Base-by-base conservation (phyloP, 2,329 filamentous ascomycete species). In the Aspergillus costaricaensis region DNA sequence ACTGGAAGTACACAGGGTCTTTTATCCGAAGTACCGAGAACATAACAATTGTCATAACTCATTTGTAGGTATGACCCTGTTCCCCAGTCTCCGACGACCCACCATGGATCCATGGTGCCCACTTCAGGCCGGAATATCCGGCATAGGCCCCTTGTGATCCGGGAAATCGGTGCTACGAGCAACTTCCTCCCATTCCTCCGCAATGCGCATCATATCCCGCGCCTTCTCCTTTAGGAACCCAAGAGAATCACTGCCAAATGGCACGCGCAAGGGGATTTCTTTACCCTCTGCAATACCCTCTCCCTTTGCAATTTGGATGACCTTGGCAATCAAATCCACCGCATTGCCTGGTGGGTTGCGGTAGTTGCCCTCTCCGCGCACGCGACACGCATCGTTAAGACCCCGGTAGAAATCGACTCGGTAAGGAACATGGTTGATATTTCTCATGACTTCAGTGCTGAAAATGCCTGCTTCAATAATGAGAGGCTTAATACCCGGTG, bases 401-500 rank as follows among this genome's bases (percentile, higher is more conserved):
- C 39, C 25, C 9, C 53, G 25, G 41, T 17, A 56, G 41, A 56
- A 36, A 10, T 56, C n/a, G 15, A 56, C 41, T 14, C 27, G 15
- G 2, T 56, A 21, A 0, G 53, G 53, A 9, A 48, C 53, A 41
- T 48, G 53, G 41, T 47, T 48, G 41, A 56, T 38, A 2, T 56
- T 56, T 6, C 23, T 48, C 53, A 56, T 48, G 15, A 38, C 41
- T 27, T 58, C 49, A 3, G 56, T 58, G 17, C 10, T 47, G 38
- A 17, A 53, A 23, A 53, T 27, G 4, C 56, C 56, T 5, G 49
- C 19, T 10, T 58, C 38, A 25, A 58, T 43, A 4, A 58, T 14
- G 5, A 43, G 55, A 7, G 39, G 59, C 6, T 38, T 61, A 6
- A 60, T 60, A 19, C 25, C 48, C 23, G 60, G 47, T 38, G 32